These are phyloP conservation scores for Aureobasidium sp. DNA, from an alignment of 2,329 filamentous ascomycete species.

Conservation along the genomic window DNA sequence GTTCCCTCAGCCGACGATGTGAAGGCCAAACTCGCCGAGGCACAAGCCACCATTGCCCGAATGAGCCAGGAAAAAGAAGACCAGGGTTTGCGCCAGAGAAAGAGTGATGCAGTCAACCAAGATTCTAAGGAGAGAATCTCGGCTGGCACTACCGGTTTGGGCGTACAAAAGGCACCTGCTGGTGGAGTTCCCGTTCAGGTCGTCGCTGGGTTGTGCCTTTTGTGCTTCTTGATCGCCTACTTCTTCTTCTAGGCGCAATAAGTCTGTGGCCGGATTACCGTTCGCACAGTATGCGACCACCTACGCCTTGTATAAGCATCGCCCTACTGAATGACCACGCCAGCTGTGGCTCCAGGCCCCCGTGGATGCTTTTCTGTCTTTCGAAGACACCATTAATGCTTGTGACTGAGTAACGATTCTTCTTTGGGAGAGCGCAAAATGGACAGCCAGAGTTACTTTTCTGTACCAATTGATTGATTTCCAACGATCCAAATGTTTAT, in stretches of 20 bases:
- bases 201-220: slow-evolving; percentile 72
- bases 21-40: slow-evolving; percentile 65
- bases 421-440: slow-evolving; percentile 3
- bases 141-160: slow-evolving; percentile 47
- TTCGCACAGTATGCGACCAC: not conserved
- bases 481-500: not conserved
- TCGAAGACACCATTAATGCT: slow-evolving; percentile 1
- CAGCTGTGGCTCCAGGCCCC: not conserved
- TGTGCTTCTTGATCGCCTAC: slow-evolving; percentile 91
- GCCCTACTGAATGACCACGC: not conserved
- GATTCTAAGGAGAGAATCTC: slow-evolving; percentile 45
- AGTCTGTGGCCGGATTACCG: not conserved
- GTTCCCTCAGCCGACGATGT: slow-evolving; percentile 54
- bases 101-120: slow-evolving; percentile 47
- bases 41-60: slow-evolving; percentile 63
- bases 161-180: slow-evolving; percentile 45
- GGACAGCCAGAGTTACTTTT: not conserved
- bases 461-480: not conserved
- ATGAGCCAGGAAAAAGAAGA: slow-evolving; percentile 60
- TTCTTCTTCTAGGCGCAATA: slow-evolving; percentile 71
- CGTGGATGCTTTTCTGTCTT: not conserved
- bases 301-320: not conserved
- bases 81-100: slow-evolving; percentile 71
- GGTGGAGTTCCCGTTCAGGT: slow-evolving; percentile 84
- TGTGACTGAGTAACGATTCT: slow-evolving; percentile 4